phyloP scores from a whole-genome alignment of 495 filamentous ascomycete species.

The Penicillium roqueforti region DNA sequence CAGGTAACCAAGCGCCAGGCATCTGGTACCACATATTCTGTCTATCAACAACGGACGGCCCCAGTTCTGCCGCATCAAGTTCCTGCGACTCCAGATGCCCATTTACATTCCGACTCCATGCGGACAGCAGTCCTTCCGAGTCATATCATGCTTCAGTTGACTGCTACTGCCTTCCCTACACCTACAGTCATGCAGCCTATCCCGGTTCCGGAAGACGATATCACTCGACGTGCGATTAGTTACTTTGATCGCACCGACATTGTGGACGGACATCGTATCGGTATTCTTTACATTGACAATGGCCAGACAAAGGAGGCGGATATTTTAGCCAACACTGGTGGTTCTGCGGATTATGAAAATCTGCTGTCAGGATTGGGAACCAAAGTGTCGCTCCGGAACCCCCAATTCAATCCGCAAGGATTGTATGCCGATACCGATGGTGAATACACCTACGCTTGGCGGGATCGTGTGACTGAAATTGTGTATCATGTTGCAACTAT shows the following conservation, averaged over 20 bases:
- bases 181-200: slow-evolving; percentile 68
- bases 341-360: slow-evolving; percentile 77
- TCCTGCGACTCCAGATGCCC: slow-evolving; percentile 46
- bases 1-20: slow-evolving; percentile 81
- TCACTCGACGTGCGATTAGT: slow-evolving; percentile 67
- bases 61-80: slow-evolving; percentile 64
- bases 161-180: slow-evolving; percentile 59
- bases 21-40: slow-evolving; percentile 75
- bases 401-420: slow-evolving; percentile 89
- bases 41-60: slow-evolving; percentile 67
- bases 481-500: slow-evolving; percentile 93
- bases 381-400: slow-evolving; percentile 70
- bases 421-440: slow-evolving; percentile 84
- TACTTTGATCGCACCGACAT: slow-evolving; percentile 84
- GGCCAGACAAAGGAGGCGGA: slow-evolving; percentile 75
- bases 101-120: slow-evolving; percentile 35
- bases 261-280: slow-evolving; percentile 93
- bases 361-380: slow-evolving; percentile 79
- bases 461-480: slow-evolving; percentile 89
- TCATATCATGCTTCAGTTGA: slow-evolving; percentile 76
- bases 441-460: slow-evolving; percentile 84
- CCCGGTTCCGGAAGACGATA: slow-evolving; percentile 77
- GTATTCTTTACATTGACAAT: slow-evolving; percentile 85
- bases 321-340: slow-evolving; percentile 78
- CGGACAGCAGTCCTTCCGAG: slow-evolving; percentile 62